Evolutionary conservation across 345 rosid genomes (phyloP), one percentile per base, ranked within the genome.

Genomic region (Eucalyptus tenuipes): DNA sequence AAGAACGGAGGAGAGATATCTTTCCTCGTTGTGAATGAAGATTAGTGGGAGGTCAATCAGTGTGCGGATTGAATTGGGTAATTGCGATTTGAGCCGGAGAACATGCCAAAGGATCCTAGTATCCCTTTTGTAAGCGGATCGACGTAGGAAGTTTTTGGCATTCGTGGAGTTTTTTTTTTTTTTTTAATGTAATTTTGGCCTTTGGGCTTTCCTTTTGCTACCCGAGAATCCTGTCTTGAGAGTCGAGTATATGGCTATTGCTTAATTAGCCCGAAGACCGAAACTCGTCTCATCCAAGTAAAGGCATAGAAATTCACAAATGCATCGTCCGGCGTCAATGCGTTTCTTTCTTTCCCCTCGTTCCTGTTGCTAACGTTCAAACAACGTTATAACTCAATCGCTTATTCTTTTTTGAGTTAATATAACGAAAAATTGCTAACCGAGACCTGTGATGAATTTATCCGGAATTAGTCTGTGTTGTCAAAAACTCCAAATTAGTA

Each of bases 391-490:
- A 64, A 64, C 37, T 64, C 75, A 14, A 13, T 64, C 75, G 33
- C 75, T 64, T 4, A n/a, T 14, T n/a, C 17, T 13, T 29, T 27
- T 29, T 61, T 3, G 31, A 25, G 61, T 24, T 9, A 10, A 55
- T 10, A 24, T 5, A 10, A 55, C 6, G 1, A 55, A 55, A 55
- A 55, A 55, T 24, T 55, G 13, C 61, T 10, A 9, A 55, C 29
- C 6, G 0, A 52, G 57, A 52, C 57, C 25, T 2, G 0, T 52
- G 57, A 52, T 52, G 57, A 52, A 52, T 52, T 52, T 18, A 52
- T 52, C 0, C 2, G 0, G 7, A 52, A 52, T 20, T 52, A 52
- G 24, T 7, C 2, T 0, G 0, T 1, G 10, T 18, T 1, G 25
- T 52, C 57, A 52, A 18, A 18, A 7, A 18, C 25, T 52, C 0